Percentiles rank a stretch among this genome's conserved stretches.
Conservation (phyloP, 2,329 filamentous ascomycete genomes). For the Apiospora marii region DNA sequence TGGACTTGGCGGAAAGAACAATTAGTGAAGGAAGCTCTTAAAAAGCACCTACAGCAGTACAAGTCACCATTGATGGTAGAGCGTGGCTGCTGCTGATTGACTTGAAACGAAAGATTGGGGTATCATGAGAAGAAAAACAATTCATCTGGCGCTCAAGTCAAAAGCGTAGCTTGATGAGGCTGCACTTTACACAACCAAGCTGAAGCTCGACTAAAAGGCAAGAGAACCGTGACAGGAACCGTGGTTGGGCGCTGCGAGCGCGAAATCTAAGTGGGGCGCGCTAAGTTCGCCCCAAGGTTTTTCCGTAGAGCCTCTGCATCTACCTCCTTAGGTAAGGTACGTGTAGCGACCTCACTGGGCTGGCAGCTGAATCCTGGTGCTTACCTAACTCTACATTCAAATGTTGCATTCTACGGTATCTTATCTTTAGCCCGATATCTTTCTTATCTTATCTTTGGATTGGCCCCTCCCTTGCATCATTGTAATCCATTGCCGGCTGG, state of each 20-base stretch:
- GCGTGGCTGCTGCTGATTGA: background rate
- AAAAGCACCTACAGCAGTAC: background rate
- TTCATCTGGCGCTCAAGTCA: constrained; percentile 46
- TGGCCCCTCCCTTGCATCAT: background rate
- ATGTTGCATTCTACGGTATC: background rate
- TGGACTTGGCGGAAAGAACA: background rate
- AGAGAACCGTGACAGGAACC: constrained; percentile 8
- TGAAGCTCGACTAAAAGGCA: constrained; percentile 11
- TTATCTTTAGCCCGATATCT: constrained; percentile 1
- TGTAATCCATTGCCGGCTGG: background rate
- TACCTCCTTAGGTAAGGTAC: no score
- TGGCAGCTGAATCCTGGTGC: background rate
- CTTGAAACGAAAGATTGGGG: constrained; percentile 24
- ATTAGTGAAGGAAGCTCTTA: background rate
- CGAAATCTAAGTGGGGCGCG: constrained; percentile 1
- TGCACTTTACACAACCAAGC: constrained; percentile 41
- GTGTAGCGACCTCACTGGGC: background rate
- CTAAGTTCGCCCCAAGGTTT: constrained; percentile 9
- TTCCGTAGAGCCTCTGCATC: constrained; percentile 6
- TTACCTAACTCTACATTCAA: background rate
- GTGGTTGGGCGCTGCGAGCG: constrained; percentile 3
- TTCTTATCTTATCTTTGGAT: constrained; percentile 22
- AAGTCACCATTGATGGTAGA: background rate
- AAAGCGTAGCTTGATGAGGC: constrained; percentile 42
- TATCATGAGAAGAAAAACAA: constrained; percentile 35